Percentiles rank a stretch among this genome's conserved stretches.
These are phyloP conservation scores for Achaetomium macrosporum DNA, from an alignment of 2,329 filamentous ascomycete genomes.

Conservation along the genomic window DNA sequence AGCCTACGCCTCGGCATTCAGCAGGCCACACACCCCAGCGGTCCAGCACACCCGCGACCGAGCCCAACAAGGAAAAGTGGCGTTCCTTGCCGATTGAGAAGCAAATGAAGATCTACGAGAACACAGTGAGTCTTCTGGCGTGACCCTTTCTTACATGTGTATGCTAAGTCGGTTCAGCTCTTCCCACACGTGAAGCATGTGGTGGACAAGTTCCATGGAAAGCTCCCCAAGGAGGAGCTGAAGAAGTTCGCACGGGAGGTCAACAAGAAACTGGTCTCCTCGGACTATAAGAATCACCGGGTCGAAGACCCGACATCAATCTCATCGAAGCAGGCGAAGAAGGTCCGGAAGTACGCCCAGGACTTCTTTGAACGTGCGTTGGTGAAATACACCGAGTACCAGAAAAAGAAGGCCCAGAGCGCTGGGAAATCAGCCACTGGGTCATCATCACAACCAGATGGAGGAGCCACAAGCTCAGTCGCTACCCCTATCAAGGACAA, in stretches of 20 bases:
- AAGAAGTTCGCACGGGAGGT: conserved; percentile 61
- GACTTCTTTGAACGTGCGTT: conserved; percentile 85
- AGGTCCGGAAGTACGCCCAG: conserved; percentile 76
- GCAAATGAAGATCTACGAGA: conserved; percentile 92
- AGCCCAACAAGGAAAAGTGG: conserved; percentile 67
- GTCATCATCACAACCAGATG: not conserved
- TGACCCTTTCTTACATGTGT: not conserved
- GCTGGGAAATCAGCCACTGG: not conserved
- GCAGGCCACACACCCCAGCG: conserved; percentile 61
- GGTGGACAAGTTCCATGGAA: conserved; percentile 79
- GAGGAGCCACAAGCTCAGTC: conserved; percentile 14
- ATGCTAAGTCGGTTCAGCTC: conserved; percentile 48
- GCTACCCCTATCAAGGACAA: conserved; percentile 32
- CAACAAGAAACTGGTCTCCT: conserved; percentile 82
- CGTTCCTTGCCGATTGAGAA: conserved; percentile 67
- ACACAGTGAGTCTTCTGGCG: conserved; percentile 59
- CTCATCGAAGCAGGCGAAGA: conserved; percentile 69
- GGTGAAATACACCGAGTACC: conserved; percentile 62
- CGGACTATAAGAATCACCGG: conserved; percentile 85
- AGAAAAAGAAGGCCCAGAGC: conserved; percentile 53
- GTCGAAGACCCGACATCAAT: conserved; percentile 74
- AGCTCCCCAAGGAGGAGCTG: conserved; percentile 73
- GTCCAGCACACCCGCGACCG: conserved; percentile 46
- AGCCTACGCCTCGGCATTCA: conserved; percentile 48
- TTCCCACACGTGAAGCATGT: conserved; percentile 81